Percentiles rank a stretch among this genome's conserved stretches.
Conservation (phyloP, 345 rosid genomes). For the Eucalyptus marginata region DNA sequence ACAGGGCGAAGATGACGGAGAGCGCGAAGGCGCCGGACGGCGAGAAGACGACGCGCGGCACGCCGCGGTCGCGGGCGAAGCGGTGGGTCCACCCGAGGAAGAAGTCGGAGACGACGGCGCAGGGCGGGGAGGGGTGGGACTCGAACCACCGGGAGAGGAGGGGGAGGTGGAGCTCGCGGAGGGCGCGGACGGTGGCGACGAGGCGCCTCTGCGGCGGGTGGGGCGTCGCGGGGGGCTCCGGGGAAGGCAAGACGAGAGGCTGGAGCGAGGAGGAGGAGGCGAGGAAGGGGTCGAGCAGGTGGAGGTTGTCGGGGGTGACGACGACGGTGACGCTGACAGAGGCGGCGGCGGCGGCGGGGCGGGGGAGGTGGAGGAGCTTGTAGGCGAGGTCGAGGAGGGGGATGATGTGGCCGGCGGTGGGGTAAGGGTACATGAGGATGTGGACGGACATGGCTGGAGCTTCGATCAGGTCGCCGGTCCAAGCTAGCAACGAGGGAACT, state of each 20-base stretch:
- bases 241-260: conserved; percentile 31
- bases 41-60: conserved; percentile 44
- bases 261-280: conserved; percentile 37
- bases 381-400: conserved; percentile 32
- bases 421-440: conserved; percentile 48
- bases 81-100: conserved; percentile 65
- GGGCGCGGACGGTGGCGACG: conserved; percentile 26
- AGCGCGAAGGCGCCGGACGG: conserved; percentile 15
- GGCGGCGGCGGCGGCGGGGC: background rate
- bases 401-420: conserved; percentile 65
- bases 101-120: conserved; percentile 61
- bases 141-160: conserved; percentile 47
- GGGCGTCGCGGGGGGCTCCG: conserved; percentile 37
- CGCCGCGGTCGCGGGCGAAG: conserved; percentile 17
- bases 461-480: background rate
- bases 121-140: conserved; percentile 48
- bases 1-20: conserved; percentile 10
- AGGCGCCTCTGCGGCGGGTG: conserved; percentile 4
- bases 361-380: conserved; percentile 4
- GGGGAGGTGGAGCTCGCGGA: conserved; percentile 31
- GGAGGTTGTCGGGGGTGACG: conserved; percentile 4
- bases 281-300: conserved; percentile 23
- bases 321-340: background rate
- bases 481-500: background rate
- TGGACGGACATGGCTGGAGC: conserved; percentile 6